phyloP scores from a whole-genome alignment of 75 land plant genomes.

The Adiantum capillusveneris region DNA sequence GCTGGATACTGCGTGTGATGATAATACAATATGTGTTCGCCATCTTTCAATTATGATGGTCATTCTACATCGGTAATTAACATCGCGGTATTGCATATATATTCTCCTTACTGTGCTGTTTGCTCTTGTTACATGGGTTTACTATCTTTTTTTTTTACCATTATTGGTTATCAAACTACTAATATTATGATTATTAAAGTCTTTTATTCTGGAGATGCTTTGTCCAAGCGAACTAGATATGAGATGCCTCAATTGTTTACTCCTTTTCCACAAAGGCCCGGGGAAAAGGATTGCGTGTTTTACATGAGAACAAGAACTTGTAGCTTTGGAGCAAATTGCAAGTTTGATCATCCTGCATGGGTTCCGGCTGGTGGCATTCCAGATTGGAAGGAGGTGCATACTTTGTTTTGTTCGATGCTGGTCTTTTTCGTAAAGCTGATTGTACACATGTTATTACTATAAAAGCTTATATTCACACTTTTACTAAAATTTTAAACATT shows the following conservation, averaged over 20 bases:
- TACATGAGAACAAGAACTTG: conserved; percentile 93
- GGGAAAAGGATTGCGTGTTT: conserved; percentile 89
- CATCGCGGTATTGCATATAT: not conserved
- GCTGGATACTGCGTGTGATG: conserved; percentile 6
- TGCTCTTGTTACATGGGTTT: not conserved
- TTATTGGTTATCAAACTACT: not conserved
- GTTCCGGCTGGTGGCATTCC: conserved; percentile 96
- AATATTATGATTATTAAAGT: conserved; percentile 8
- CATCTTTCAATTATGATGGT: not conserved
- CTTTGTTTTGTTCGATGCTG: not conserved
- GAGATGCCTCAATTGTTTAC: conserved; percentile 49
- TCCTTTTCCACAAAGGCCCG: conserved; percentile 87
- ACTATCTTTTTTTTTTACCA: not conserved
- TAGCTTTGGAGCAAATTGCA: conserved; percentile 87
- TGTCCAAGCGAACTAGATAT: conserved; percentile 55
- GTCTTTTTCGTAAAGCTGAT: too few species aligned
- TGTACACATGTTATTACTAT: too few species aligned
- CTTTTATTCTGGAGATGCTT: conserved; percentile 38
- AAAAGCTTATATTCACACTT: too few species aligned
- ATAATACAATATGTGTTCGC: not conserved
- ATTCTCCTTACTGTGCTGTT: not conserved
- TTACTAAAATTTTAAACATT: too few species aligned
- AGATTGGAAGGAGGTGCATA: conserved; percentile 97
- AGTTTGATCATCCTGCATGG: conserved; percentile 95
- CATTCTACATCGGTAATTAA: conserved; percentile 4